phyloP scores from a whole-genome alignment of 139 green algal genomes.

The Chlamydomonas schloesseri region DNA sequence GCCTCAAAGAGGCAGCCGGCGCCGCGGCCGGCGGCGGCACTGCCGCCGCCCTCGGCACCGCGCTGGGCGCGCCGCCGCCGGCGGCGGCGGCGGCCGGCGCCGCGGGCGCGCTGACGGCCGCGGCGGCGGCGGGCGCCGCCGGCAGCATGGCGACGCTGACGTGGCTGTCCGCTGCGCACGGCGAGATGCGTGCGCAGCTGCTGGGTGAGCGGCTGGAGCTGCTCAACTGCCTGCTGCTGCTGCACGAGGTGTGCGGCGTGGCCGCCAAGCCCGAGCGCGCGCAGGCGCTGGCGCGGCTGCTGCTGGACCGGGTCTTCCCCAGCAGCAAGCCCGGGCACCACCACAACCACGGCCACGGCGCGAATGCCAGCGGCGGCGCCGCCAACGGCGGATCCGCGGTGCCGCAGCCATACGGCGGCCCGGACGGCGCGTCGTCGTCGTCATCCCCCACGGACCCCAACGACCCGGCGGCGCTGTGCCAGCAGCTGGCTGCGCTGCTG shows the following conservation, averaged over 20 bases:
- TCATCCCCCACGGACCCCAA: neutral
- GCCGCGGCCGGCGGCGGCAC: neutral
- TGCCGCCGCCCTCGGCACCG: neutral
- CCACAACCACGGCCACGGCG: neutral
- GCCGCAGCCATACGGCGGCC: too few relatives aligned
- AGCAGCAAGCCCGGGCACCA: neutral
- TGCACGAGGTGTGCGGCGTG: constrained; percentile 68
- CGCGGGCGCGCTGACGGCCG: neutral
- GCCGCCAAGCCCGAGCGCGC: constrained; percentile 60
- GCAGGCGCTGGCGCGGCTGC: constrained; percentile 60
- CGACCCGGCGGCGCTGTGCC: constrained; percentile 6
- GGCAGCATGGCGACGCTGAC: constrained; percentile 9
- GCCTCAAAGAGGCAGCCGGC: neutral
- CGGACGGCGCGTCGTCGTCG: too few relatives aligned
- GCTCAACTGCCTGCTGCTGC: constrained; percentile 66
- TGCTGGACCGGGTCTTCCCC: constrained; percentile 59
- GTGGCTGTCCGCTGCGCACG: constrained; percentile 42
- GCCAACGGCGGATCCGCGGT: too few relatives aligned
- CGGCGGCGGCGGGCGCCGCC: neutral
- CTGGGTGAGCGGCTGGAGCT: constrained; percentile 70
- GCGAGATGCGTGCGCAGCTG: constrained; percentile 41
- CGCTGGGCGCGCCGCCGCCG: neutral
- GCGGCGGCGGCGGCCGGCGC: neutral
- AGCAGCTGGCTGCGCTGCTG: constrained; percentile 49
- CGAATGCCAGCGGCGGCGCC: neutral